A percentile compares a stretch with the other conserved stretches of the same genome.
Conservation (phyloP, 345 rosid species). For the thale cress (Arabidopsis thaliana) region DNA sequence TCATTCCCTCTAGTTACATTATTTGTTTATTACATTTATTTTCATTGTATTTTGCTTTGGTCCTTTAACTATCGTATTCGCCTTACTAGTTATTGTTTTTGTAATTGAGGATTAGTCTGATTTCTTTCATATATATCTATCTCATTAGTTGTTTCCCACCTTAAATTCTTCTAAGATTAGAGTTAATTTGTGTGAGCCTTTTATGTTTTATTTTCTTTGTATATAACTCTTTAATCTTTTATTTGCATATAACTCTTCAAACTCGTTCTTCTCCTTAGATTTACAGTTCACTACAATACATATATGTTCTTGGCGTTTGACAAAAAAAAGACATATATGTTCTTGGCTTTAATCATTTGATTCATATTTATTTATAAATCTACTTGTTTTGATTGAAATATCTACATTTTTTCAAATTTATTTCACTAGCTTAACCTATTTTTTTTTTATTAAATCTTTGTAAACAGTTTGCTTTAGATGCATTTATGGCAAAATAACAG, state of each 20-base stretch:
- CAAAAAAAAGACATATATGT: background rate
- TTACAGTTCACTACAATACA: background rate
- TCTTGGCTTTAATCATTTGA: background rate
- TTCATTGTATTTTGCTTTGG: background rate
- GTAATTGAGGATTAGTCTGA: background rate
- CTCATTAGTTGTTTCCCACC: background rate
- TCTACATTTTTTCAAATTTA: background rate
- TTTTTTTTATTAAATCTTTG: background rate
- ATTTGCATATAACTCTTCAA: background rate
- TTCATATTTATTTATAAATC: background rate
- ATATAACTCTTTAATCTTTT: background rate
- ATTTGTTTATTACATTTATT: background rate
- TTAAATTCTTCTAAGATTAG: background rate
- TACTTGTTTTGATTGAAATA: background rate
- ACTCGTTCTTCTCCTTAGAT: background rate
- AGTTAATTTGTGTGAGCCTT: background rate
- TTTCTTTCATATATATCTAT: background rate
- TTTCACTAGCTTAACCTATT: background rate
- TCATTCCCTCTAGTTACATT: background rate
- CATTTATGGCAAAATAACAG: background rate
- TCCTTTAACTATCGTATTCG: background rate
- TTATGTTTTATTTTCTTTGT: background rate
- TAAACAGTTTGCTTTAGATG: slow-evolving; percentile 22
- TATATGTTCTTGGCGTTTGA: background rate
- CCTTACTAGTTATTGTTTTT: background rate